Conservation (phyloP, 1,139 yeast genomes). For the Lipomyces yarrowii region DNA sequence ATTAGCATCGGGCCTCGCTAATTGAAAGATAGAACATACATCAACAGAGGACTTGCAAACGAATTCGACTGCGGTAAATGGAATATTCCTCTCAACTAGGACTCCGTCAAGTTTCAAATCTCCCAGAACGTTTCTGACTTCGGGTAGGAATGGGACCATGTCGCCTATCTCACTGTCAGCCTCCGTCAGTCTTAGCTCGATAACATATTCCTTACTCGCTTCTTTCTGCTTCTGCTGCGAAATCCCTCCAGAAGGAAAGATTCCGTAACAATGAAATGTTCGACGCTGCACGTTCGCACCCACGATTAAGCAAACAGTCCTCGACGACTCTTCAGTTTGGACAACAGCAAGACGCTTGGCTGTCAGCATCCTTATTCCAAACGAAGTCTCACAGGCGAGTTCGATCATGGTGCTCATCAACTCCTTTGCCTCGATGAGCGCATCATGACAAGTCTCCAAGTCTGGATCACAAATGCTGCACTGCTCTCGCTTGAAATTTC, state of each 20-base stretch:
- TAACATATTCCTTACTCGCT: conserved; percentile 2
- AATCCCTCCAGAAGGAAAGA: conserved; percentile 15
- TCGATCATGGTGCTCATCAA: conserved; percentile 53
- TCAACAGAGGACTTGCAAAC: conserved; percentile 20
- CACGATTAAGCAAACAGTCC: conserved; percentile 26
- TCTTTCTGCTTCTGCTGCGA: conserved; percentile 24
- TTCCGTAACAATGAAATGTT: conserved; percentile 27
- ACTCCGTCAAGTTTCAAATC: conserved; percentile 8
- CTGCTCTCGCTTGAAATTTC: conserved; percentile 47
- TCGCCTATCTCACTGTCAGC: conserved; percentile 15
- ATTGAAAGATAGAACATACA: not conserved
- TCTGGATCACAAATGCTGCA: conserved; percentile 45
- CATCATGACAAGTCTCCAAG: conserved; percentile 51
- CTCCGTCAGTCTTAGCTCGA: not conserved
- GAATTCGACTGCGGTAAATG: conserved; percentile 32
- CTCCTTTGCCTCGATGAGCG: conserved; percentile 50
- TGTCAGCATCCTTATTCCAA: conserved; percentile 29
- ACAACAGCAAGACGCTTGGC: conserved; percentile 22
- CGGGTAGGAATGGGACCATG: conserved; percentile 33
- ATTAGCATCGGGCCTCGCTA: not conserved
- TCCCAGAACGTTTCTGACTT: conserved; percentile 16
- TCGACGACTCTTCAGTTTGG: conserved; percentile 26
- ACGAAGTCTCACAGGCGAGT: conserved; percentile 17
- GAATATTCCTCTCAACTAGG: conserved; percentile 24
- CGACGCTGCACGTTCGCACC: conserved; percentile 16